A percentile compares a stretch with the other conserved stretches of the same genome.
Conservation (phyloP, 1,284 basidiomycete species). For the Fomes fomentarius region DNA sequence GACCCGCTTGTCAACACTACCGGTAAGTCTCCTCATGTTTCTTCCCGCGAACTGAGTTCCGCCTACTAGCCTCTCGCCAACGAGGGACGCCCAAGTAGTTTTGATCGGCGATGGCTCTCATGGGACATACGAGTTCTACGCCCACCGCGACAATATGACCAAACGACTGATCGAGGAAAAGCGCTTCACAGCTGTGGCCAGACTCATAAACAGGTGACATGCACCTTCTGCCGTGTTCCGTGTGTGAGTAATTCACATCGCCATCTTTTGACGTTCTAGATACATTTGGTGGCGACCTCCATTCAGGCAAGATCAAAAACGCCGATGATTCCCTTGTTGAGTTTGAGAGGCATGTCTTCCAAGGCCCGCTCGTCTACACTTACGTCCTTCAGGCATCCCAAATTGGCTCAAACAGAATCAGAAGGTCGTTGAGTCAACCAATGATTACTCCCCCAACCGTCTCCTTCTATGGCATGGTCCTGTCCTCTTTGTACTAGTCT, state of each 20-base stretch:
- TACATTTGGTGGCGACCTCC: conserved; percentile 28
- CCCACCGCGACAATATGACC: conserved; percentile 35
- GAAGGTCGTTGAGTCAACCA: conserved; percentile 16
- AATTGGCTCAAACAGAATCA: conserved; percentile 31
- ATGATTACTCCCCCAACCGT: conserved; percentile 26
- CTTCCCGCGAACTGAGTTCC: conserved; percentile 1
- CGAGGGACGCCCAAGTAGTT: conserved; percentile 31
- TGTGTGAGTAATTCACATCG: background rate
- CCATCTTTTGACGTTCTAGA: conserved; percentile 12
- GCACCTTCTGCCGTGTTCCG: background rate
- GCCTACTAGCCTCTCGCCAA: conserved; percentile 5
- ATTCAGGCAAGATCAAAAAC: conserved; percentile 18
- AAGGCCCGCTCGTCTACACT: no score
- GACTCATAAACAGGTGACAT: conserved; percentile 31
- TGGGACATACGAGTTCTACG: conserved; percentile 35
- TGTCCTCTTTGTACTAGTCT: conserved; percentile 33
- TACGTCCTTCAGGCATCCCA: conserved; percentile 26
- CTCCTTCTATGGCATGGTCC: conserved; percentile 33
- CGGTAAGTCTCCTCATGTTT: conserved; percentile 15
- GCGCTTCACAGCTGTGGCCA: conserved; percentile 34
- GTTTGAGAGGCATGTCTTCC: conserved; percentile 28
- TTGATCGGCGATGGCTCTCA: conserved; percentile 36
- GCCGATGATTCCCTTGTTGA: conserved; percentile 26
- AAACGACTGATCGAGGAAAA: conserved; percentile 35
- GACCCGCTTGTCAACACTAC: conserved; percentile 30